phyloP scores from a whole-genome alignment of 495 filamentous ascomycete species.

The Xylaria castorea region DNA sequence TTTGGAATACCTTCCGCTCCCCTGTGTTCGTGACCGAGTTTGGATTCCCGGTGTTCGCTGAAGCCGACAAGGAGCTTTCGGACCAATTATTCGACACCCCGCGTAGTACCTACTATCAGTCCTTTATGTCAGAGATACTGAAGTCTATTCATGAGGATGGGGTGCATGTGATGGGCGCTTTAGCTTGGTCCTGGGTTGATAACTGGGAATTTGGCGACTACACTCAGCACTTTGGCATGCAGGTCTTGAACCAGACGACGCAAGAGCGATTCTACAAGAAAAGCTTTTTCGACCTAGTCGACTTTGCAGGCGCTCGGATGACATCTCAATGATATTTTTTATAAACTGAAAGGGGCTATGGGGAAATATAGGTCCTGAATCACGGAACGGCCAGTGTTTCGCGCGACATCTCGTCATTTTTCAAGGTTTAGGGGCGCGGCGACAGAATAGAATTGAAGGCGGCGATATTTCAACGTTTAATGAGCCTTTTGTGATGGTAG shows the following conservation, averaged over 20 bases:
- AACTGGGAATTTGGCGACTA: slow-evolving; percentile 53
- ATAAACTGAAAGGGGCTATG: no score
- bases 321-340: slow-evolving; percentile 21
- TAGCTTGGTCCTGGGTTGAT: slow-evolving; percentile 58
- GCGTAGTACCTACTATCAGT: slow-evolving; percentile 14
- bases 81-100: slow-evolving; percentile 52
- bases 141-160: slow-evolving; percentile 53
- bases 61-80: slow-evolving; percentile 52
- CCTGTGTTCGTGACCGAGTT: slow-evolving; percentile 41
- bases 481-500: neutral
- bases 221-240: slow-evolving; percentile 50
- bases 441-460: no score
- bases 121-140: slow-evolving; percentile 53
- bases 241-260: slow-evolving; percentile 50
- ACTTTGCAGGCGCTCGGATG: slow-evolving; percentile 39
- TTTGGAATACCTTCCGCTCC: slow-evolving; percentile 53
- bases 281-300: slow-evolving; percentile 57
- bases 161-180: slow-evolving; percentile 55
- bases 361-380: neutral
- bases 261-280: slow-evolving; percentile 52
- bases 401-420: neutral
- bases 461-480: neutral
- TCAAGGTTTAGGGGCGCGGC: neutral
- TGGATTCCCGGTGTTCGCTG: slow-evolving; percentile 20
- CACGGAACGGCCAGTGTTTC: neutral